phyloP scores from a whole-genome alignment of 148 eudicot genomes.

The Rhododendron williamsianum region DNA sequence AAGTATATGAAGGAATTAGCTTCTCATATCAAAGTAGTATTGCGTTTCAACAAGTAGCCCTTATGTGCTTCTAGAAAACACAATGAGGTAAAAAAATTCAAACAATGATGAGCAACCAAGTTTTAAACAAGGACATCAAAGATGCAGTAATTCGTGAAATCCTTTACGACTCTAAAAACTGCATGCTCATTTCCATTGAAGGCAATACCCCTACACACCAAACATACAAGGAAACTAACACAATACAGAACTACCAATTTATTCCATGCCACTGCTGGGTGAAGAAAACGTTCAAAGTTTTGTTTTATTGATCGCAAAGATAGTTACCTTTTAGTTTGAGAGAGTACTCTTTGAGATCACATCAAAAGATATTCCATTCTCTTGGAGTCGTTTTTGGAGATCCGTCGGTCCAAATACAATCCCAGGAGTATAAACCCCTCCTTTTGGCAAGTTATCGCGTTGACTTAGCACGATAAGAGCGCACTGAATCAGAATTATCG shows the following conservation, averaged over 20 bases:
- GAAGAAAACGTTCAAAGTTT: neutral
- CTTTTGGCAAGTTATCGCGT: conserved; percentile 65
- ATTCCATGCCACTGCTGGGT: neutral
- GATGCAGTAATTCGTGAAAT: neutral
- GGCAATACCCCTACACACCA: neutral
- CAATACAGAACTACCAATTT: neutral
- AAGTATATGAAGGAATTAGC: neutral
- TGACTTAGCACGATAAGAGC: conserved; percentile 53
- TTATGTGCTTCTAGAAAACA: neutral
- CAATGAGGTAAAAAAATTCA: neutral
- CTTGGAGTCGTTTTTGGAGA: conserved; percentile 71
- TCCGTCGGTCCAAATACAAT: conserved; percentile 79
- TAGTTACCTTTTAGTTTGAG: conserved; percentile 21
- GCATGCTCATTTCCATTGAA: neutral
- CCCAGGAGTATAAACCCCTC: conserved; percentile 83
- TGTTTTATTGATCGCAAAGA: conserved; percentile 1
- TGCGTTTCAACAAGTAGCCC: neutral
- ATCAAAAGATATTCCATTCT: conserved; percentile 82
- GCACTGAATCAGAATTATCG: conserved; percentile 68
- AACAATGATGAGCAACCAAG: neutral
- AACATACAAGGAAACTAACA: neutral
- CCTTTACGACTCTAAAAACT: neutral
- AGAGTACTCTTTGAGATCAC: conserved; percentile 49
- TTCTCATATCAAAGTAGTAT: neutral
- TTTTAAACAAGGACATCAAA: neutral